A percentile compares a stretch with the other conserved stretches of the same genome.
phyloP scores from a whole-genome alignment of 108 stramenopile species.

The Discostella stelligeroides region DNA sequence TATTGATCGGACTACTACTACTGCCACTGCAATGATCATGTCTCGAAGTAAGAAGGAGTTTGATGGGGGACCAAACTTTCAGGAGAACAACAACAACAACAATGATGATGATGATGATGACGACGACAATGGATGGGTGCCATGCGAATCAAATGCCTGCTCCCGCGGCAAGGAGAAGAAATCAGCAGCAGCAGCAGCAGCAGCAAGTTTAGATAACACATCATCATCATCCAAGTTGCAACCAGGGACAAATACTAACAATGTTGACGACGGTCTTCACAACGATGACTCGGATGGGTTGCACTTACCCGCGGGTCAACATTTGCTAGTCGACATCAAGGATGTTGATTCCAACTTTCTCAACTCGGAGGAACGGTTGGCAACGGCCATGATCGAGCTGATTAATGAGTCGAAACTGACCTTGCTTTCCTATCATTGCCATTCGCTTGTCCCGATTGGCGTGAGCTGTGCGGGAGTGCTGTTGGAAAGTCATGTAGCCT shows the following conservation, averaged over 20 bases:
- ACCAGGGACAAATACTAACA: not conserved
- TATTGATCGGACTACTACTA: slow-evolving; percentile 36
- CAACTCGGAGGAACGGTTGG: slow-evolving; percentile 63
- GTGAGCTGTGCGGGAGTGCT: slow-evolving; percentile 67
- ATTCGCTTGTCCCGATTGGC: slow-evolving; percentile 68
- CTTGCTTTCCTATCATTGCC: slow-evolving; percentile 72
- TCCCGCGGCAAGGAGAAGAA: slow-evolving; percentile 27
- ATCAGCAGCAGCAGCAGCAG: not conserved
- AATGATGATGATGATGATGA: slow-evolving; percentile 3
- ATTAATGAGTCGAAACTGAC: slow-evolving; percentile 59
- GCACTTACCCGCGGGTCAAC: slow-evolving; percentile 76
- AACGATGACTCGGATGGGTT: slow-evolving; percentile 48
- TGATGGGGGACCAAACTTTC: slow-evolving; percentile 25
- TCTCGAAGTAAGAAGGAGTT: slow-evolving; percentile 25
- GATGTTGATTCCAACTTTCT: slow-evolving; percentile 61
- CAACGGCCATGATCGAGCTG: slow-evolving; percentile 66
- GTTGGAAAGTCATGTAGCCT: slow-evolving; percentile 54
- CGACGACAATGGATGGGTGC: not conserved
- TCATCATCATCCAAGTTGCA: not conserved
- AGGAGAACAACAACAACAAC: slow-evolving; percentile 4
- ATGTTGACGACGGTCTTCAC: slow-evolving; percentile 19
- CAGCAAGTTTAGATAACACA: too few relatives aligned
- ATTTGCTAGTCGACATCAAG: slow-evolving; percentile 69
- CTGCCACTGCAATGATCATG: not conserved
- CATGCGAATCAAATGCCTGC: slow-evolving; percentile 19